Percentiles rank a stretch among this genome's conserved stretches.
Evolutionary conservation across 768 basidiomycete genomes (phyloP).

Genomic region (Podaxis mareebaensis): DNA sequence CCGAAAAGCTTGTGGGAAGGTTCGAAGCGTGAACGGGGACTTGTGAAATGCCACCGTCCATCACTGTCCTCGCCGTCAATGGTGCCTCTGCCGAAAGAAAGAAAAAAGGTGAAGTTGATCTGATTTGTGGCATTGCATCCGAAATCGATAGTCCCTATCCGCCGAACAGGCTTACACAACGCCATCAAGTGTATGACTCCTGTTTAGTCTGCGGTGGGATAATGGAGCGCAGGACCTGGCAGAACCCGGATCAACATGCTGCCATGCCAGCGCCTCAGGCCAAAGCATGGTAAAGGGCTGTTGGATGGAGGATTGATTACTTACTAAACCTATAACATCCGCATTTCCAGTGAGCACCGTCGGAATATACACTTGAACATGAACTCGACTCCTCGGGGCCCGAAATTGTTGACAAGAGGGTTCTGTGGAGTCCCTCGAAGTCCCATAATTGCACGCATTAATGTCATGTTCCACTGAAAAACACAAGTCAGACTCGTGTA

Average conservation of each 20-base stretch:
- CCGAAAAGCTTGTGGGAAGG: background rate
- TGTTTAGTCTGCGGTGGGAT: too few species aligned
- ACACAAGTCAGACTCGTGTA: background rate
- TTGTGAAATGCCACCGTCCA: background rate
- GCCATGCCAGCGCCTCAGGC: background rate
- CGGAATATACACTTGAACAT: background rate
- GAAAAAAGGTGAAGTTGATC: background rate
- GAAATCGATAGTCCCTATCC: too few species aligned
- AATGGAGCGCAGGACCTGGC: background rate
- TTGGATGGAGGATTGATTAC: background rate
- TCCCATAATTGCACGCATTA: background rate
- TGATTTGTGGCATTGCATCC: background rate
- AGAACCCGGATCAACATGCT: background rate
- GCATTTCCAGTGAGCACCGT: background rate
- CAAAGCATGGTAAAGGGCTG: background rate
- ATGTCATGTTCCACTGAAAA: background rate
- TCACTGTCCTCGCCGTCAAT: background rate
- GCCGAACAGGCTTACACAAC: too few species aligned
- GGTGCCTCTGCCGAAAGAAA: background rate
- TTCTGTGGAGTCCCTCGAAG: background rate
- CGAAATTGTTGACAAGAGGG: background rate
- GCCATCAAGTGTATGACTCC: background rate
- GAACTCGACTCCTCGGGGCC: background rate
- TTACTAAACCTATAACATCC: background rate
- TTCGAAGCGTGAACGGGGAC: background rate